Conservation (phyloP, 345 rosid species). For the Citrus hindsii region DNA sequence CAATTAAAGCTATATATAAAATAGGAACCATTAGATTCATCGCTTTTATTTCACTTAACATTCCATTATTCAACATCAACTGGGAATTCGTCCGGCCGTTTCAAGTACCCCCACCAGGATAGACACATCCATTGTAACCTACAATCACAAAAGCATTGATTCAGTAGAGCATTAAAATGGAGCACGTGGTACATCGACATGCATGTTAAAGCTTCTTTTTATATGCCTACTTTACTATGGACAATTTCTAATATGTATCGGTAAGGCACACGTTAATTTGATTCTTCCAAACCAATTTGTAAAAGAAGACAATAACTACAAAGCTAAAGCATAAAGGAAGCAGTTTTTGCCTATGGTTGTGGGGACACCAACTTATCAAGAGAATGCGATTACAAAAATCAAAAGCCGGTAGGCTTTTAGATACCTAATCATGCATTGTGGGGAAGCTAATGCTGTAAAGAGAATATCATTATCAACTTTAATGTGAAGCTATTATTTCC, state of each 20-base stretch:
- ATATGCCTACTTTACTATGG: neutral
- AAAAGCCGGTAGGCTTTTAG: neutral
- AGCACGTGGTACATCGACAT: neutral
- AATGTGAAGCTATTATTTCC: neutral
- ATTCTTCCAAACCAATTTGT: neutral
- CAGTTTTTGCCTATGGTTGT: neutral
- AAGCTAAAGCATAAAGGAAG: neutral
- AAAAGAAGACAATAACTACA: neutral
- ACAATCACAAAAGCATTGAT: constrained; percentile 1
- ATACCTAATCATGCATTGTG: neutral
- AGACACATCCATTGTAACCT: constrained; percentile 63
- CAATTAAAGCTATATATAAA: constrained; percentile 1
- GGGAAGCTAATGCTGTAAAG: neutral
- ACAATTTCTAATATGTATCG: neutral
- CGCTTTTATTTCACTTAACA: constrained; percentile 13
- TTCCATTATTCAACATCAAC: constrained; percentile 1
- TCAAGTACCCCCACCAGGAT: constrained; percentile 59
- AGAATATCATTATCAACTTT: neutral
- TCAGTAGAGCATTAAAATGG: neutral
- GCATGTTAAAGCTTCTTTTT: neutral
- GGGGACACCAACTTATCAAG: neutral
- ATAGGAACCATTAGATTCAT: neutral
- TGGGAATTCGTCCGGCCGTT: constrained; percentile 5
- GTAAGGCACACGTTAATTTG: neutral
- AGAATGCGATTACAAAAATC: neutral